Conservation (phyloP, 441 rosid genomes). For the Erodium trifolium region DNA sequence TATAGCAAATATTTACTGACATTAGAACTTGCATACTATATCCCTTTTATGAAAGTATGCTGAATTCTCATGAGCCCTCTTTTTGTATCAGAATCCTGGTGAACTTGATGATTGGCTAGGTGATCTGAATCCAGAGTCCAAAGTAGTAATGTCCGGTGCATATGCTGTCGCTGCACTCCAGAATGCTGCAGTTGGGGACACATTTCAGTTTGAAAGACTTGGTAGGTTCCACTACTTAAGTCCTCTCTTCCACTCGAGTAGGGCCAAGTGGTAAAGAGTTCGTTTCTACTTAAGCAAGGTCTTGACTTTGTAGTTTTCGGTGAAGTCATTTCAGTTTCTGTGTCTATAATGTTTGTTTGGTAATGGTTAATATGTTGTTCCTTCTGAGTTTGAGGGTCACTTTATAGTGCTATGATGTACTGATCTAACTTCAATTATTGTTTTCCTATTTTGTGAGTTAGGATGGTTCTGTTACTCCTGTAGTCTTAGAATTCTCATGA, state of each 20-base stretch:
- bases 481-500: neutral
- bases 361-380: neutral
- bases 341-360: neutral
- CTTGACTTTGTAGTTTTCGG: neutral
- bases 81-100: conserved; percentile 66
- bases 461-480: neutral
- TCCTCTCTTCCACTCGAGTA: neutral
- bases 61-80: conserved; percentile 12
- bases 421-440: neutral
- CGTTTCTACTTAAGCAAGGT: neutral
- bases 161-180: conserved; percentile 54
- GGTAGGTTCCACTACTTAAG: conserved; percentile 37
- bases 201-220: conserved; percentile 85
- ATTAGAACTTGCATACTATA: conserved; percentile 2
- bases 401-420: neutral
- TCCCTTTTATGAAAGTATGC: conserved; percentile 7
- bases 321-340: neutral
- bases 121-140: conserved; percentile 67
- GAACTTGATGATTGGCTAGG: conserved; percentile 78
- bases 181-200: conserved; percentile 55
- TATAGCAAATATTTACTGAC: conserved; percentile 12
- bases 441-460: neutral
- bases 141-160: conserved; percentile 49
- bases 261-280: too few species aligned
- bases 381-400: conserved; percentile 1